Evolutionary conservation across 2,329 filamentous ascomycete genomes (phyloP).

Genomic region (Colletotrichum melonis): DNA sequence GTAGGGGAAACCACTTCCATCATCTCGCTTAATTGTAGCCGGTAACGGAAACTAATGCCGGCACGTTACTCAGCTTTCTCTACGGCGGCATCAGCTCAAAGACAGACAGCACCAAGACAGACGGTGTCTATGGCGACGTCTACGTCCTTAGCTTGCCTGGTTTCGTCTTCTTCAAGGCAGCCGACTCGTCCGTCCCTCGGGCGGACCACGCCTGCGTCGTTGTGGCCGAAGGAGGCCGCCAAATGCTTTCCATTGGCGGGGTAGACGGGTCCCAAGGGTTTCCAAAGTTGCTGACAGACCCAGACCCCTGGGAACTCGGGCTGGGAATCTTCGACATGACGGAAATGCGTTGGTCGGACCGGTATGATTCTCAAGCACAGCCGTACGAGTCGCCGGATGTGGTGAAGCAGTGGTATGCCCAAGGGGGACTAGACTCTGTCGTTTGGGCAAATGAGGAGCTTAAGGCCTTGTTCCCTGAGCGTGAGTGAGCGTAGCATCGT

Average conservation of each 20-base stretch:
- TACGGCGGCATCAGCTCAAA: constrained; percentile 44
- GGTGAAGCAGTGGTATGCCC: constrained; percentile 48
- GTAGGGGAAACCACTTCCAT: constrained; percentile 35
- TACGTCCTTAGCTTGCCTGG: constrained; percentile 51
- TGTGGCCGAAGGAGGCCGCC: constrained; percentile 44
- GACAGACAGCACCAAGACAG: constrained; percentile 34
- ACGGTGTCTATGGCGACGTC: constrained; percentile 43
- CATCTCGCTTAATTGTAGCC: no score
- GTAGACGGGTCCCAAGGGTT: constrained; percentile 40
- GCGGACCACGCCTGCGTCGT: constrained; percentile 48
- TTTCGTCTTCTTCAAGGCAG: constrained; percentile 49
- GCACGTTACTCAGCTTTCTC: constrained; percentile 43
- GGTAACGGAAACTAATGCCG: not conserved
- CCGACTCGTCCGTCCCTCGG: constrained; percentile 39
- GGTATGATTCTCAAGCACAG: constrained; percentile 47
- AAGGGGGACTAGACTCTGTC: constrained; percentile 42
- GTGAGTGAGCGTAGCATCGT: not conserved
- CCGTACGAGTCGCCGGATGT: constrained; percentile 47
- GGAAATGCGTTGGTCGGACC: constrained; percentile 46
- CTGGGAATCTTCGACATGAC: constrained; percentile 55
- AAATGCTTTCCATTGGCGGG: constrained; percentile 54
- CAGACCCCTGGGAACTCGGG: constrained; percentile 49
- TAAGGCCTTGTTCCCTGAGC: constrained; percentile 38
- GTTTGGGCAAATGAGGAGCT: constrained; percentile 41
- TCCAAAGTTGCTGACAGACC: constrained; percentile 38